These are phyloP conservation scores for Cladorrhinum sp. DNA, from an alignment of 2,329 filamentous ascomycete species.

Conservation along the genomic window DNA sequence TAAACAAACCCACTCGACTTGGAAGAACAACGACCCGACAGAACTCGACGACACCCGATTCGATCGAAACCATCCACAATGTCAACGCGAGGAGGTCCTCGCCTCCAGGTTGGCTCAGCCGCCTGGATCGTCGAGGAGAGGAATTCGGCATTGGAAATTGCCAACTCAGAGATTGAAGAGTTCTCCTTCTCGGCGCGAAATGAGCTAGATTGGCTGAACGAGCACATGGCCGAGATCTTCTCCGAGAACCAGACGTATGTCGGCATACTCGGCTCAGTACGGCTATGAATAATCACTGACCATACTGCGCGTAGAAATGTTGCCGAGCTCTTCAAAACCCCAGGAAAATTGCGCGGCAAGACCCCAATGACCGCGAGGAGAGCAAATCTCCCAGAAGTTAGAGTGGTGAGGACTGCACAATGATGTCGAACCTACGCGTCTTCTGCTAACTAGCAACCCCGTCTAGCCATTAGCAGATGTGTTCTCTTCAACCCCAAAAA, in stretches of 20 bases:
- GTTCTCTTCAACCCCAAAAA: conserved; percentile 54
- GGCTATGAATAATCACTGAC: conserved; percentile 14
- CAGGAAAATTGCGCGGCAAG: conserved; percentile 77
- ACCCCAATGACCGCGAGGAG: conserved; percentile 72
- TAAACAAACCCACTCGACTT: too few relatives aligned
- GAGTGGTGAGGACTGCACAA: conserved; percentile 55
- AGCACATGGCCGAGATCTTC: conserved; percentile 96
- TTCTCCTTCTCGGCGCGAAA: conserved; percentile 89
- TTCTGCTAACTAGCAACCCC: conserved; percentile 12
- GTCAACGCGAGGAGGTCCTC: conserved; percentile 52
- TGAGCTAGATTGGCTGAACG: conserved; percentile 96
- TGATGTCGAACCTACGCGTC: conserved; percentile 3
- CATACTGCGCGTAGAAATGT: conserved; percentile 68
- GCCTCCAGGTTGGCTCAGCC: conserved; percentile 71
- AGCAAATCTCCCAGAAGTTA: conserved; percentile 52
- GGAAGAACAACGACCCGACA: background rate
- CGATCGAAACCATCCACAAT: conserved; percentile 26
- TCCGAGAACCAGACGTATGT: conserved; percentile 76
- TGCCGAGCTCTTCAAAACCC: conserved; percentile 93
- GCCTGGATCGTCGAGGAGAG: conserved; percentile 86
- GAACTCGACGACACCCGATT: background rate
- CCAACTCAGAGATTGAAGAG: conserved; percentile 82
- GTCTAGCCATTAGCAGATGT: conserved; percentile 57
- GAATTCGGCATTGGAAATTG: conserved; percentile 70
- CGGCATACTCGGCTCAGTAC: background rate